A percentile compares a stretch with the other conserved stretches of the same genome.
phyloP scores from a whole-genome alignment of 1,139 yeast species.

The Blastobotrys petasosporus region DNA sequence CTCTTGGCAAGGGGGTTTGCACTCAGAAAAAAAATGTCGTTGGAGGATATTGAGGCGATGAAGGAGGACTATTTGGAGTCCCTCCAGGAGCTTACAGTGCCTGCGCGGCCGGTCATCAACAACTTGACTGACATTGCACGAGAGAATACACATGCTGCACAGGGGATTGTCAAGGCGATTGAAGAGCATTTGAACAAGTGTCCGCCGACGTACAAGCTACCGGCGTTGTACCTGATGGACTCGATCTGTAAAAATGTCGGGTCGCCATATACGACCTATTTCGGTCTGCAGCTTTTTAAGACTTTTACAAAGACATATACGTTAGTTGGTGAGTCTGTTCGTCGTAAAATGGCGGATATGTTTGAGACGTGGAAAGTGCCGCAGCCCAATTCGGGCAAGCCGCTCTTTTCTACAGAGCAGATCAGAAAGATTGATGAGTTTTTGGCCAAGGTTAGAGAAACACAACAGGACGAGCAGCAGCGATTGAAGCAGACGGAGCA shows the following conservation, averaged over 20 bases:
- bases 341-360: slow-evolving; percentile 67
- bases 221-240: slow-evolving; percentile 76
- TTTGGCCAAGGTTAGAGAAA: slow-evolving; percentile 39
- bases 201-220: slow-evolving; percentile 78
- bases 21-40: slow-evolving; percentile 18
- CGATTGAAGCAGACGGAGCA: slow-evolving; percentile 13
- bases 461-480: slow-evolving; percentile 13
- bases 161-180: slow-evolving; percentile 68
- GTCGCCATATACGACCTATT: slow-evolving; percentile 71
- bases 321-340: slow-evolving; percentile 64
- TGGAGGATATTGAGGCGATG: slow-evolving; percentile 37
- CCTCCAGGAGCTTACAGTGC: slow-evolving; percentile 72
- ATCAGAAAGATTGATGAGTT: slow-evolving; percentile 70
- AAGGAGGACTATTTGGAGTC: slow-evolving; percentile 63
- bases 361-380: slow-evolving; percentile 80
- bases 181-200: slow-evolving; percentile 59
- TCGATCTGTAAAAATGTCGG: slow-evolving; percentile 93
- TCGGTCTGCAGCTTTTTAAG: slow-evolving; percentile 61
- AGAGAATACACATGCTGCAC: slow-evolving; percentile 72
- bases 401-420: slow-evolving; percentile 68
- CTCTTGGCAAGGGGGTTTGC: not conserved
- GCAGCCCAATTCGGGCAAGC: slow-evolving; percentile 53
- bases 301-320: slow-evolving; percentile 74
- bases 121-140: slow-evolving; percentile 82
- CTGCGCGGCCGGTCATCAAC: slow-evolving; percentile 84